phyloP scores from a whole-genome alignment of 495 filamentous ascomycete species.

The Pseudevernia furfuracea region DNA sequence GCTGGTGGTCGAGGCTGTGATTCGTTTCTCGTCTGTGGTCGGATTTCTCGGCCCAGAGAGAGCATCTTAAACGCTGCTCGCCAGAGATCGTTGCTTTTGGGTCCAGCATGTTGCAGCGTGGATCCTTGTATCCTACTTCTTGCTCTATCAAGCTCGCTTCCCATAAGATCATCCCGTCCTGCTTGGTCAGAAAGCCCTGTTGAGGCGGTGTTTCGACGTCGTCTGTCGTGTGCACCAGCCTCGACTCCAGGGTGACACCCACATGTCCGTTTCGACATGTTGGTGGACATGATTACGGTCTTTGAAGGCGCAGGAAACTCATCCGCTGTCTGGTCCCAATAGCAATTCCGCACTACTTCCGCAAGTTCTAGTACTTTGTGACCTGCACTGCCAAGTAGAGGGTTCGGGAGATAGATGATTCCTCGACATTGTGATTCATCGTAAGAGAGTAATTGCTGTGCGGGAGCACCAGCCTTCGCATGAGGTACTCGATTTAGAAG shows the following conservation, averaged over 20 bases:
- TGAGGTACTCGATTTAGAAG: slow-evolving; percentile 36
- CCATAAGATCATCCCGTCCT: slow-evolving; percentile 24
- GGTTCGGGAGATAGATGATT: slow-evolving; percentile 36
- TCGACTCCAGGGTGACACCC: background rate
- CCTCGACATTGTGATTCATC: slow-evolving; percentile 30
- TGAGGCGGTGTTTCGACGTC: slow-evolving; percentile 16
- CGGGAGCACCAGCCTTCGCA: slow-evolving; percentile 28
- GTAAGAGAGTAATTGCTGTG: slow-evolving; percentile 25
- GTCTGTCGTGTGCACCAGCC: slow-evolving; percentile 1
- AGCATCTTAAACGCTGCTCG: slow-evolving; percentile 33
- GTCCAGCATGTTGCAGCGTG: slow-evolving; percentile 22
- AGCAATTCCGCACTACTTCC: slow-evolving; percentile 32
- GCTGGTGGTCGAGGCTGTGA: slow-evolving; percentile 12
- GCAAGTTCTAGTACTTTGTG: slow-evolving; percentile 49
- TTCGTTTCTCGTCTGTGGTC: slow-evolving; percentile 24
- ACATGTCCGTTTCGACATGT: slow-evolving; percentile 3
- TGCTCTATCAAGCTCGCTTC: slow-evolving; percentile 27
- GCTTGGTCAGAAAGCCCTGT: slow-evolving; percentile 26
- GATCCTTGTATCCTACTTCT: slow-evolving; percentile 25
- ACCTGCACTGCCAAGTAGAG: slow-evolving; percentile 22
- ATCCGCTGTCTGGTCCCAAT: slow-evolving; percentile 17
- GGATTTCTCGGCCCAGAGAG: slow-evolving; percentile 29
- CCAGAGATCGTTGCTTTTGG: slow-evolving; percentile 32
- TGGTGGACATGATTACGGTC: slow-evolving; percentile 3
- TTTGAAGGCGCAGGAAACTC: slow-evolving; percentile 7